A percentile compares a stretch with the other conserved stretches of the same genome.
Evolutionary conservation across 495 filamentous ascomycete species (phyloP).

Genomic region (Chaetomium fimeti): DNA sequence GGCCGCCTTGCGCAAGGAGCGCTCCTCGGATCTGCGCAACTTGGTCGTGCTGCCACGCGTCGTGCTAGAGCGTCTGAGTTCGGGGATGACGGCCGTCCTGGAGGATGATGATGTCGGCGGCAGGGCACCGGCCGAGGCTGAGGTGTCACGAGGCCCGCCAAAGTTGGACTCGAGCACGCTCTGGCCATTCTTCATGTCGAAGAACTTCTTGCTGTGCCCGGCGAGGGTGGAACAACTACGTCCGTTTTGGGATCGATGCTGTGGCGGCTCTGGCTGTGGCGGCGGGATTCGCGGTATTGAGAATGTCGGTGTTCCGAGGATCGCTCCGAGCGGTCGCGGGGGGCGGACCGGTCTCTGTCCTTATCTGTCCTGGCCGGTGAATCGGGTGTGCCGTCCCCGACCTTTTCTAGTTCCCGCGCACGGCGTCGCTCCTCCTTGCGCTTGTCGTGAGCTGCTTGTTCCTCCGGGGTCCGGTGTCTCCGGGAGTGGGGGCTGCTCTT

Average conservation of each 20-base stretch:
- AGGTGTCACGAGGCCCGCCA: conserved; percentile 18
- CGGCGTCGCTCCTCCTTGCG: conserved; percentile 43
- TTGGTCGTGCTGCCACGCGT: conserved; percentile 24
- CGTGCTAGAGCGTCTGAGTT: conserved; percentile 34
- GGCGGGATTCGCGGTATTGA: conserved; percentile 35
- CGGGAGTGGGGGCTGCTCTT: conserved; percentile 33
- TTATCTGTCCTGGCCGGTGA: conserved; percentile 25
- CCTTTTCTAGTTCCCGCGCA: conserved; percentile 32
- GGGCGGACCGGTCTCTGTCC: conserved; percentile 18
- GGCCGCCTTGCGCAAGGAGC: background rate
- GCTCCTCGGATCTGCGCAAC: conserved; percentile 21
- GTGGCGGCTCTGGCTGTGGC: conserved; percentile 40
- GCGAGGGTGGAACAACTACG: conserved; percentile 18
- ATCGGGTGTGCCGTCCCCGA: conserved; percentile 23
- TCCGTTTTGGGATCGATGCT: conserved; percentile 35
- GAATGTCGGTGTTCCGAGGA: conserved; percentile 29
- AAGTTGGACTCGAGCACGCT: conserved; percentile 37
- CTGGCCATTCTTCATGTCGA: conserved; percentile 40
- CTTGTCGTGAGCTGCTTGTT: conserved; percentile 40
- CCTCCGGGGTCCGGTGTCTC: conserved; percentile 43
- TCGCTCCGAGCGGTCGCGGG: conserved; percentile 28
- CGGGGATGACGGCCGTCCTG: conserved; percentile 22
- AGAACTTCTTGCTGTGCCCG: conserved; percentile 43
- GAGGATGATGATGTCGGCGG: conserved; percentile 22
- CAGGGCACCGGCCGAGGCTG: background rate